A percentile compares a stretch with the other conserved stretches of the same genome.
phyloP scores from a whole-genome alignment of 768 basidiomycete species.

The Mrakia frigida region DNA sequence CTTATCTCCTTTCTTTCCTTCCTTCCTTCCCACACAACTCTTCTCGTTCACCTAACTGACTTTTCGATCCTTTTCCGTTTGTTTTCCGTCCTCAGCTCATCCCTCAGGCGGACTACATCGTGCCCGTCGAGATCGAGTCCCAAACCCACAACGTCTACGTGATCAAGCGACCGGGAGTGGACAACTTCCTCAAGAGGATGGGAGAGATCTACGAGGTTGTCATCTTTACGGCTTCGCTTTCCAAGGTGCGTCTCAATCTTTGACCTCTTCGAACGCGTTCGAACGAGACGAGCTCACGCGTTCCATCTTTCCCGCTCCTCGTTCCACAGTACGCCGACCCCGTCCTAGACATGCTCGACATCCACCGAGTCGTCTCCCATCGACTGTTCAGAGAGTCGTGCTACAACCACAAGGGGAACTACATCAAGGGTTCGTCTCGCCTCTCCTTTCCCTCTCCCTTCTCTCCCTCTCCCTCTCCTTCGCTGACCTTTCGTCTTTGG shows the following conservation, averaged over 20 bases:
- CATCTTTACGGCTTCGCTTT: constrained; percentile 93
- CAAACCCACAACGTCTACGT: constrained; percentile 99
- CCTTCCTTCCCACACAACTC: no score
- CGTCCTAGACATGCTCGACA: constrained; percentile 92
- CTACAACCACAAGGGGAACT: constrained; percentile 98
- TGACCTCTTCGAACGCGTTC: not conserved
- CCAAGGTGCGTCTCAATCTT: constrained; percentile 64
- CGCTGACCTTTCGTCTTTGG: not conserved
- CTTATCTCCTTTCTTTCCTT: no score
- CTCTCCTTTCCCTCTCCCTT: not conserved
- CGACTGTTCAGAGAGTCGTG: constrained; percentile 96
- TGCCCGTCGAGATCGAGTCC: constrained; percentile 97
- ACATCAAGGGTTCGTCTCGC: constrained; percentile 73
- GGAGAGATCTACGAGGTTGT: constrained; percentile 97
- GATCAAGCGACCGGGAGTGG: constrained; percentile 96
- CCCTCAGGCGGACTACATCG: constrained; percentile 90
- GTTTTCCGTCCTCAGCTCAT: constrained; percentile 60
- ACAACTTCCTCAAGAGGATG: constrained; percentile 95
- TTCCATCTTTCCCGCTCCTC: not conserved
- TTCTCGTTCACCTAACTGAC: not conserved
- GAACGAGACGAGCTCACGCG: not conserved
- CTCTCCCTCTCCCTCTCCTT: not conserved
- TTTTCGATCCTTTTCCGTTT: not conserved
- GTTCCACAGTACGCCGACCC: constrained; percentile 87
- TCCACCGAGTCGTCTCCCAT: constrained; percentile 85